Conservation (phyloP, 2,329 filamentous ascomycete genomes). For the Xylariaceae sp. region DNA sequence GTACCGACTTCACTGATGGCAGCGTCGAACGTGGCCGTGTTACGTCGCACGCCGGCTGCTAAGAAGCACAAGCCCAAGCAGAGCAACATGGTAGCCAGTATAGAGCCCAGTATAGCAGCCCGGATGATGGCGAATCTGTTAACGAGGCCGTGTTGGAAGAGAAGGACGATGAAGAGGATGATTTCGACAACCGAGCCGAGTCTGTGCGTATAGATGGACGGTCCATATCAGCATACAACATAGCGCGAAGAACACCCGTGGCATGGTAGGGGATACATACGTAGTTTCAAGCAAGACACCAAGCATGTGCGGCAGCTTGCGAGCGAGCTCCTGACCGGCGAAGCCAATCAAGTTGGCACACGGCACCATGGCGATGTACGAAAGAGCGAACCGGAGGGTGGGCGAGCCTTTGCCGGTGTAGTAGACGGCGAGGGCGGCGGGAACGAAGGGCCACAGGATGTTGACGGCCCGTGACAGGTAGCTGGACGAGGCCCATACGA, state of each 20-base stretch:
- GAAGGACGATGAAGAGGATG: constrained; percentile 72
- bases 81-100: constrained; percentile 74
- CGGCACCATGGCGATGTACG: constrained; percentile 73
- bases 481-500: constrained; percentile 60
- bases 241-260: constrained; percentile 26
- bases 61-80: constrained; percentile 79
- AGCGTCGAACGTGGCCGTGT: constrained; percentile 67
- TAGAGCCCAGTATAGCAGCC: constrained; percentile 77
- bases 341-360: constrained; percentile 72
- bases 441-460: constrained; percentile 69
- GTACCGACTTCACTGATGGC: constrained; percentile 74
- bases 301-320: constrained; percentile 69
- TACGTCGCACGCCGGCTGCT: constrained; percentile 62
- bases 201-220: constrained; percentile 29
- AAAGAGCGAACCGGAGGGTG: constrained; percentile 61
- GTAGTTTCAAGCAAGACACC: constrained; percentile 58
- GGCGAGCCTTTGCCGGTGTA: constrained; percentile 40
- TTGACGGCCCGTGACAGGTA: constrained; percentile 61
- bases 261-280: constrained; percentile 24
- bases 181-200: constrained; percentile 75
- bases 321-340: constrained; percentile 63
- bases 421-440: constrained; percentile 61
- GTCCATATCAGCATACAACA: constrained; percentile 11
- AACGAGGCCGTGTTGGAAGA: constrained; percentile 36
- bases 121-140: constrained; percentile 64